Percentiles rank a stretch among this genome's conserved stretches.
phyloP scores from a whole-genome alignment of 73 alveolate genomes.

The Paramecium biaurelia region DNA sequence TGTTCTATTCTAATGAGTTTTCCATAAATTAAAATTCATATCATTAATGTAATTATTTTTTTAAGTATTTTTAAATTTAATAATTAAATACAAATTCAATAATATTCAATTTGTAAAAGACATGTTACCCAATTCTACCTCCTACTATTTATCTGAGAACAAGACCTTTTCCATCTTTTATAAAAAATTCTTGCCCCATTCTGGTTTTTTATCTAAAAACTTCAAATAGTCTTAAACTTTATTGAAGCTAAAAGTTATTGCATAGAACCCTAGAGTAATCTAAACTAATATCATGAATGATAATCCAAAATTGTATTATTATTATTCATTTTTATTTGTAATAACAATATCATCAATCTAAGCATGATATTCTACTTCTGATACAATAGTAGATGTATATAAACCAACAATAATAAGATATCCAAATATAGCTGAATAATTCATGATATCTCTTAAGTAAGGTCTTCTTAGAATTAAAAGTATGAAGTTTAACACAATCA shows the following conservation, averaged over 20 bases:
- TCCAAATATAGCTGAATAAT: not conserved
- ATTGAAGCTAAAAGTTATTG: not conserved
- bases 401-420: not conserved
- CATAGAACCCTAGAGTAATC: not conserved
- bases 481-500: not conserved
- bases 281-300: not conserved
- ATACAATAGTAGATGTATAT: not conserved
- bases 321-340: not conserved
- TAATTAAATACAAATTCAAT: not conserved
- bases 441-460: not conserved
- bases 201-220: not conserved
- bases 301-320: not conserved
- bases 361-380: not conserved
- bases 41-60: too few species aligned
- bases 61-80: not conserved
- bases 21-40: too few species aligned
- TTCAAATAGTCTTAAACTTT: not conserved
- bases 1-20: too few species aligned
- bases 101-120: not conserved
- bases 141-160: not conserved
- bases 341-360: not conserved
- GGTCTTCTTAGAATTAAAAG: not conserved
- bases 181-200: not conserved
- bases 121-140: not conserved
- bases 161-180: not conserved